Evolutionary conservation across 106 monocot species (phyloP).

Genomic region (Narthecium ossifragum): DNA sequence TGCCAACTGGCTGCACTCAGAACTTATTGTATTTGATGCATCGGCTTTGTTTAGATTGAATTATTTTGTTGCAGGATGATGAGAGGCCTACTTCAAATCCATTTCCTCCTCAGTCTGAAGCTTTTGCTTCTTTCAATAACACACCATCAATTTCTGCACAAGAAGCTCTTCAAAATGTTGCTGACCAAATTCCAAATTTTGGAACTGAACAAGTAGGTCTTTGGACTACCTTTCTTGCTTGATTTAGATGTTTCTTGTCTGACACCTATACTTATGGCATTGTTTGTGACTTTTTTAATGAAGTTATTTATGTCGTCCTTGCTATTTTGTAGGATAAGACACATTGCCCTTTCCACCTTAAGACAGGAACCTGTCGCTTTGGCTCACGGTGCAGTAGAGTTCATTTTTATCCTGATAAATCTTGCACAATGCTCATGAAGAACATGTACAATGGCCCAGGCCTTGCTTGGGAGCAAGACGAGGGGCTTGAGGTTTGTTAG

Average conservation of each 20-base stretch:
- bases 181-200: constrained; percentile 89
- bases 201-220: constrained; percentile 84
- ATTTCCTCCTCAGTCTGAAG: constrained; percentile 75
- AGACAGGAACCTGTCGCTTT: constrained; percentile 94
- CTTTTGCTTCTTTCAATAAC: constrained; percentile 41
- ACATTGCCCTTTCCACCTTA: constrained; percentile 95
- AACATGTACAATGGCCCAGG: constrained; percentile 98
- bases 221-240: not conserved
- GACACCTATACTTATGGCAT: not conserved
- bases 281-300: not conserved
- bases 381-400: constrained; percentile 76
- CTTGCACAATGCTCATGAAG: constrained; percentile 87
- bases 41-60: not conserved
- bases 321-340: constrained; percentile 74
- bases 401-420: constrained; percentile 96
- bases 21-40: not conserved
- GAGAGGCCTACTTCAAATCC: constrained; percentile 95
- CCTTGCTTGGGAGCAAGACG: constrained; percentile 93
- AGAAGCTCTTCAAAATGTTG: constrained; percentile 65
- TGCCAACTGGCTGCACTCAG: no score
- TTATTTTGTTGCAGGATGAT: constrained; percentile 51
- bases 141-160: constrained; percentile 38
- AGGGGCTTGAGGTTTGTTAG: constrained; percentile 99
- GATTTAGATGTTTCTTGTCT: not conserved
- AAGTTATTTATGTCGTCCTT: not conserved